Evolutionary conservation across 192 early-diverging fungal genomes (phyloP).

Genomic region (Backusella westeae): DNA sequence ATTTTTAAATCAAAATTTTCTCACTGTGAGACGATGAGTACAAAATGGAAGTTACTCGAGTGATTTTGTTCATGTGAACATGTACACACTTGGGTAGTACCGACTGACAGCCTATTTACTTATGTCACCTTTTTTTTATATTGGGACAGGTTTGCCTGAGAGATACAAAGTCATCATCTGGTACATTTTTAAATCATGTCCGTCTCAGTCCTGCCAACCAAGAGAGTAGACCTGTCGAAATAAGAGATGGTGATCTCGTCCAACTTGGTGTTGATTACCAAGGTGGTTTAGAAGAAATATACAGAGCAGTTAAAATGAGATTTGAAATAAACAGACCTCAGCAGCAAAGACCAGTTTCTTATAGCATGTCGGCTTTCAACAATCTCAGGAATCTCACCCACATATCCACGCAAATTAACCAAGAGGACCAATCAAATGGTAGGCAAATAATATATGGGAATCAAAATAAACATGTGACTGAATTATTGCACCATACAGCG

Average conservation of each 20-base stretch:
- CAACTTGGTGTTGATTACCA: conserved; percentile 91
- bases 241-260: conserved; percentile 81
- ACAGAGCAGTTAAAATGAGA: conserved; percentile 80
- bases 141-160: conserved; percentile 65
- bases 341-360: conserved; percentile 48
- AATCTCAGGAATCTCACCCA: conserved; percentile 32
- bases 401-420: neutral
- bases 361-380: conserved; percentile 43
- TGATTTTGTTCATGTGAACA: neutral
- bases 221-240: conserved; percentile 68
- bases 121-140: neutral
- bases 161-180: conserved; percentile 86
- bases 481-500: neutral
- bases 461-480: conserved; percentile 2
- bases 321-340: conserved; percentile 60
- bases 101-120: conserved; percentile 9
- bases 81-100: neutral
- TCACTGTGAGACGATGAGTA: neutral
- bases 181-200: conserved; percentile 90
- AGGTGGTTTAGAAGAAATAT: conserved; percentile 78
- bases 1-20: neutral
- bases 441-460: conserved; percentile 4
- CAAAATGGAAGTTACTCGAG: neutral
- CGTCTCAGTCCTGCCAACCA: conserved; percentile 75
- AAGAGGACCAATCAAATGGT: conserved; percentile 6